Base-by-base conservation (phyloP, 2,329 filamentous ascomycete species). In the Alternaria postmessia region DNA sequence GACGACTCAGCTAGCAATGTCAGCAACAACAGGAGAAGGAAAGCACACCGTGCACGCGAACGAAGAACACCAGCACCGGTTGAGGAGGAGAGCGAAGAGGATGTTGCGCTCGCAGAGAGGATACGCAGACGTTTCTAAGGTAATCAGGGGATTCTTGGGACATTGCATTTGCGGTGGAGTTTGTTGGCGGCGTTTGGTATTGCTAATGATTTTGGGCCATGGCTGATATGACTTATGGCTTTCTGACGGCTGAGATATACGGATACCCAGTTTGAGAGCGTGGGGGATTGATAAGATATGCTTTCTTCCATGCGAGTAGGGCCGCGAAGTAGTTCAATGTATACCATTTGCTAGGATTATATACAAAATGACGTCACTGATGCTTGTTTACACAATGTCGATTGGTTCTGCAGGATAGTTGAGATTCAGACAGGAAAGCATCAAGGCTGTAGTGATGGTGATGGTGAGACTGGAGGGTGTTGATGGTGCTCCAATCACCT, bases 1-100 rank as follows among this genome's bases (percentile, higher is more conserved):
- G 91, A 94, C 71, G 91, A 94, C 76, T 90, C 87, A 55, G 91
- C 91, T 24, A 93, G 91, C 78, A 93, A 94, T 74, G 91, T 94
- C 61, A 89, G 87, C 72, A 91, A 88, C 73, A 89, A 89, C 54
- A 79, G 90, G 68, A 84, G 90, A 71, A 84, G 88, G 67, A 83
- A 88, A 72, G 89, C 87, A 42, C 91, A 90, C 82, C 82, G 89
- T 72, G 85, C 88, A 69, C 87, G 85, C 64, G 89, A 92, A 79
- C 83, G 90, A 65, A 84, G 89, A 60, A 92, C 90, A 20, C 91
- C 91, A 1, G 90, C 90, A 14, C 86, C 88, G 6, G 91, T 93
- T 62, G 85, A 87, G 41, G 88, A 89, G 70, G 84, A 81, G 64
- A 68, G 65, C 38, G 77, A 79, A 46, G 69, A 63, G 44, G 70